Conservation (phyloP, 345 rosid genomes). For the Ailanthus altissimus region DNA sequence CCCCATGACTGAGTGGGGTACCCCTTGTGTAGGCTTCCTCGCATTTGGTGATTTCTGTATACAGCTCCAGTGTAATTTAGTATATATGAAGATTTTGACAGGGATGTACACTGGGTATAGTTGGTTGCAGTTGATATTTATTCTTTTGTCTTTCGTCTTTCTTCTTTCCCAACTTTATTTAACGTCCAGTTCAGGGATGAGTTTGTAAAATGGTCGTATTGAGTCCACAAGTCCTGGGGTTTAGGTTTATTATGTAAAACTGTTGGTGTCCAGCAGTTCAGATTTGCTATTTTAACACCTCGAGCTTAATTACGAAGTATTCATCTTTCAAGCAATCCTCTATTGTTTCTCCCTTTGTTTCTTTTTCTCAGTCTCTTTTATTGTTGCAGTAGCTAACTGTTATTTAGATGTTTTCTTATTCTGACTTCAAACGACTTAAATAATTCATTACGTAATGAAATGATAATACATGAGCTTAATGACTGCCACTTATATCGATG, state of each 20-base stretch:
- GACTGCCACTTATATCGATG: too few relatives aligned
- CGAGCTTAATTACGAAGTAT: not conserved
- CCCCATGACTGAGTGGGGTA: not conserved
- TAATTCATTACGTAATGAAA: too few relatives aligned
- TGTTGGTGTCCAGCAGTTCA: constrained; percentile 20
- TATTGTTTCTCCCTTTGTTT: not conserved
- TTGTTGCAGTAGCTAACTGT: too few relatives aligned
- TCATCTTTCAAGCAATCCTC: not conserved
- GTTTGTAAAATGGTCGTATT: constrained; percentile 30
- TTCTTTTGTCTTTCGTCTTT: constrained; percentile 2
- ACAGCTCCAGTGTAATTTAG: constrained; percentile 51
- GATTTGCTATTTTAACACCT: constrained; percentile 11
- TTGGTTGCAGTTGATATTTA: constrained; percentile 26
- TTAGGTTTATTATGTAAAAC: constrained; percentile 23
- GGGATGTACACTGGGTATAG: constrained; percentile 45
- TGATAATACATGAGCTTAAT: too few relatives aligned
- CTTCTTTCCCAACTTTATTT: not conserved
- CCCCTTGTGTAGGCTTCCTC: constrained; percentile 12
- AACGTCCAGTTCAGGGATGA: constrained; percentile 16
- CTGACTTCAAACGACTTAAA: too few relatives aligned
- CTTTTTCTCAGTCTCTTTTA: too few relatives aligned
- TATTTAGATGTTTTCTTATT: too few relatives aligned
- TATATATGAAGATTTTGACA: constrained; percentile 50
- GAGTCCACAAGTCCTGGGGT: constrained; percentile 10
- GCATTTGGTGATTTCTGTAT: constrained; percentile 28